Evolutionary conservation across 441 rosid species (phyloP).

Genomic region (Melastoma candidum): DNA sequence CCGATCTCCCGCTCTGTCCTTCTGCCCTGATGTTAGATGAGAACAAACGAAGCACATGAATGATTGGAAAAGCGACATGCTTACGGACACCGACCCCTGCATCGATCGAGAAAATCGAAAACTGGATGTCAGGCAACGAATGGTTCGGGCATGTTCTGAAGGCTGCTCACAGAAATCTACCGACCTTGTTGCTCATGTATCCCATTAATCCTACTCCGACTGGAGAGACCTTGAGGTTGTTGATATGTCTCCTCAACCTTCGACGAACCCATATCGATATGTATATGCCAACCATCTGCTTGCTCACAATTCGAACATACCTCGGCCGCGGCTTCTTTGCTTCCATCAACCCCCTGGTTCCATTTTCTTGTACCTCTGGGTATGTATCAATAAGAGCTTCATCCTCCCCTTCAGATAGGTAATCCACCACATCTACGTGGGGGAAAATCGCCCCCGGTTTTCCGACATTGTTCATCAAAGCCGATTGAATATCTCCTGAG

Average conservation of each 20-base stretch:
- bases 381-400: constrained; percentile 31
- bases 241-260: constrained; percentile 75
- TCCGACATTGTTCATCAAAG: constrained; percentile 33
- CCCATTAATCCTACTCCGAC: constrained; percentile 99
- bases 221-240: constrained; percentile 83
- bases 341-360: constrained; percentile 5
- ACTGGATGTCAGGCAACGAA: too few species aligned
- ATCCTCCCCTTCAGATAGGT: constrained; percentile 40
- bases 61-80: constrained; percentile 92
- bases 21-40: constrained; percentile 97
- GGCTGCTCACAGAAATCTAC: neutral
- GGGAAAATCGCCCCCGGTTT: constrained; percentile 25
- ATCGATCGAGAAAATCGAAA: constrained; percentile 13
- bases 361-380: constrained; percentile 14
- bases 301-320: constrained; percentile 85
- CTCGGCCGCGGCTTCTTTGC: constrained; percentile 25
- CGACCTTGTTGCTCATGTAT: constrained; percentile 97
- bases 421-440: constrained; percentile 23
- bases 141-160: too few species aligned
- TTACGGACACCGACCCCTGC: constrained; percentile 97
- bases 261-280: constrained; percentile 88
- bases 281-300: constrained; percentile 98
- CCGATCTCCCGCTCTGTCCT: constrained; percentile 77
- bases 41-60: constrained; percentile 95
- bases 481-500: constrained; percentile 40